A percentile compares a stretch with the other conserved stretches of the same genome.
phyloP scores from a whole-genome alignment of 306 rosid species.

The Dryas alaskensis region DNA sequence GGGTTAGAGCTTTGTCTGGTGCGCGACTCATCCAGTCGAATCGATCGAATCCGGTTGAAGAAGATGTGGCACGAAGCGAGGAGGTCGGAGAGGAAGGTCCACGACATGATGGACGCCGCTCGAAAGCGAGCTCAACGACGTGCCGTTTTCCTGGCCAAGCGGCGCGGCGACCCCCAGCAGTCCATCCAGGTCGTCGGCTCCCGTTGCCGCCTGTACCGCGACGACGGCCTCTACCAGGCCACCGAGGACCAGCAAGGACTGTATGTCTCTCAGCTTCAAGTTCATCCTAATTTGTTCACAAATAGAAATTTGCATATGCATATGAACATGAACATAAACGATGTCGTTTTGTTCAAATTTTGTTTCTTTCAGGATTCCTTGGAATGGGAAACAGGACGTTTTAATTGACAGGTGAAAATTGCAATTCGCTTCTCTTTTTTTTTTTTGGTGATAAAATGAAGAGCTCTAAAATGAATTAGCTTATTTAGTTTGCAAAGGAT shows the following conservation, averaged over 20 bases:
- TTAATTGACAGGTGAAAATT: slow-evolving; percentile 76
- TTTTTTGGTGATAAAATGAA: not conserved
- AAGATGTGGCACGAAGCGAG: slow-evolving; percentile 98
- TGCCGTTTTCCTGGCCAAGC: slow-evolving; percentile 82
- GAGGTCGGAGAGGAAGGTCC: slow-evolving; percentile 96
- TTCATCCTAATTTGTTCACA: not conserved
- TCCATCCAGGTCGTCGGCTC: slow-evolving; percentile 70
- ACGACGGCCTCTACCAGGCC: slow-evolving; percentile 90
- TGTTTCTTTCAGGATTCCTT: slow-evolving; percentile 74
- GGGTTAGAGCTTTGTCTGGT: not conserved
- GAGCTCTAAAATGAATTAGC: not conserved
- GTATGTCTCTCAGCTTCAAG: slow-evolving; percentile 41
- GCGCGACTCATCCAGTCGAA: not conserved
- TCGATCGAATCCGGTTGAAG: not conserved
- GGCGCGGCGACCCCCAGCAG: slow-evolving; percentile 97
- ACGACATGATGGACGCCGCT: slow-evolving; percentile 99
- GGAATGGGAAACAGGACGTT: slow-evolving; percentile 94
- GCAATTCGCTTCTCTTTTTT: not conserved
- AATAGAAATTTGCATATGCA: not conserved
- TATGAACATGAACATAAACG: not conserved
- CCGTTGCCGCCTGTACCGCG: slow-evolving; percentile 82
- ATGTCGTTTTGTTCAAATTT: not conserved
- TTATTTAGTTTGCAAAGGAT: slow-evolving; percentile 1
- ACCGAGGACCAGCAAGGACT: slow-evolving; percentile 96
- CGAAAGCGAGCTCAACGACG: slow-evolving; percentile 95